Evolutionary conservation across 1,284 basidiomycete genomes (phyloP).

Genomic region (Porogramme epimiltina): DNA sequence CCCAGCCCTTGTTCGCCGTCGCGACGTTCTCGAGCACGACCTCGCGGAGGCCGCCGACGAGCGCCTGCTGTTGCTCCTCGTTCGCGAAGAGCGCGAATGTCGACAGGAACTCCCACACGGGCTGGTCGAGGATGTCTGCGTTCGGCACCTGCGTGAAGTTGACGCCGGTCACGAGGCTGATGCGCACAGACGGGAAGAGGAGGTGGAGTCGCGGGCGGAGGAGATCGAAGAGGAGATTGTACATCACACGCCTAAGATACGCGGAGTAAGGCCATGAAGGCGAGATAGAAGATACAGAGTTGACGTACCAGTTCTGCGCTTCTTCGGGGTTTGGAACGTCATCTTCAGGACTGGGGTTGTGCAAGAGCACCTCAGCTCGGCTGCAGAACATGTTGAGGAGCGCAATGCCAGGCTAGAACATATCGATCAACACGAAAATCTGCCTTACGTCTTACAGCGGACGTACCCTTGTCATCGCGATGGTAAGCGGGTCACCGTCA

Average conservation of each 20-base stretch:
- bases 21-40: constrained; percentile 90
- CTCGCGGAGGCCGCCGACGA: constrained; percentile 88
- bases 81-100: constrained; percentile 86
- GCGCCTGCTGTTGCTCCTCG: constrained; percentile 81
- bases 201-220: constrained; percentile 62
- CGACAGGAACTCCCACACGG: constrained; percentile 91
- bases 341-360: constrained; percentile 55
- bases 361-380: constrained; percentile 89
- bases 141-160: constrained; percentile 36
- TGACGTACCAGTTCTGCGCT: constrained; percentile 79
- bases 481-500: constrained; percentile 73
- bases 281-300: not conserved
- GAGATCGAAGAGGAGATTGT: constrained; percentile 19
- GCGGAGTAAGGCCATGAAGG: constrained; percentile 7
- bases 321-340: constrained; percentile 73
- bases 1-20: constrained; percentile 75
- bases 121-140: constrained; percentile 83
- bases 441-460: not conserved
- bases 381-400: constrained; percentile 92
- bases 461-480: constrained; percentile 75
- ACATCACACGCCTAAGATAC: constrained; percentile 6
- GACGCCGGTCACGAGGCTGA: constrained; percentile 46
- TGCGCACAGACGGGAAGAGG: constrained; percentile 91
- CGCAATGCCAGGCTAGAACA: constrained; percentile 82
- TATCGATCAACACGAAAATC: not conserved